Evolutionary conservation across 2,329 filamentous ascomycete species (phyloP).

Genomic region (Stagonosporopsis tanaceti): DNA sequence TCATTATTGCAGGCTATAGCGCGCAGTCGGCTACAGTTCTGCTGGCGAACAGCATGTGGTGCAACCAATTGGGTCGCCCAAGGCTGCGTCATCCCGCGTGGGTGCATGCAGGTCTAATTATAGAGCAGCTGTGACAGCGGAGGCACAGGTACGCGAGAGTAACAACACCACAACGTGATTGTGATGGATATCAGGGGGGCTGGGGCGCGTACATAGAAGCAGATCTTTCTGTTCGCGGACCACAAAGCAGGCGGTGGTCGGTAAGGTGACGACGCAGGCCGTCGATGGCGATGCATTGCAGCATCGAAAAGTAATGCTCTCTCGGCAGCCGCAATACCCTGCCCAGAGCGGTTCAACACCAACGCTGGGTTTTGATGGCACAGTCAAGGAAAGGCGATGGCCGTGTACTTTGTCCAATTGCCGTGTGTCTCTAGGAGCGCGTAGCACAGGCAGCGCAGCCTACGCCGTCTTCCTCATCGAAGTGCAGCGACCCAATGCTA

Average conservation of each 20-base stretch:
- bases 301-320: neutral
- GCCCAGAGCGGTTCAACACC: conserved; percentile 6
- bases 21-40: conserved; percentile 1
- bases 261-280: conserved; percentile 9
- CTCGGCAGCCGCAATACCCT: conserved; percentile 7
- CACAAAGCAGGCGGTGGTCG: neutral
- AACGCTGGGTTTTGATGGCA: conserved; percentile 2
- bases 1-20: neutral
- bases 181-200: conserved; percentile 11
- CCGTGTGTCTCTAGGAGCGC: neutral
- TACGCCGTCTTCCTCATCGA: neutral
- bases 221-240: conserved; percentile 8
- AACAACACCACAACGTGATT: conserved; percentile 9
- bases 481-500: neutral
- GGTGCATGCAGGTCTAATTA: conserved; percentile 14
- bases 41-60: conserved; percentile 4
- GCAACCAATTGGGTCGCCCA: conserved; percentile 11
- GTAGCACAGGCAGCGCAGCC: conserved; percentile 2
- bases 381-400: neutral
- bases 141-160: conserved; percentile 19
- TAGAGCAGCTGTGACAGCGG: conserved; percentile 14
- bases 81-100: conserved; percentile 18
- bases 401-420: neutral
- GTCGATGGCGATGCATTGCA: conserved; percentile 15
- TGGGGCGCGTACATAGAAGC: conserved; percentile 16